Percentiles rank a stretch among this genome's conserved stretches.
phyloP scores from a whole-genome alignment of 352 stramenopile species.

The Phytophthora quininea region DNA sequence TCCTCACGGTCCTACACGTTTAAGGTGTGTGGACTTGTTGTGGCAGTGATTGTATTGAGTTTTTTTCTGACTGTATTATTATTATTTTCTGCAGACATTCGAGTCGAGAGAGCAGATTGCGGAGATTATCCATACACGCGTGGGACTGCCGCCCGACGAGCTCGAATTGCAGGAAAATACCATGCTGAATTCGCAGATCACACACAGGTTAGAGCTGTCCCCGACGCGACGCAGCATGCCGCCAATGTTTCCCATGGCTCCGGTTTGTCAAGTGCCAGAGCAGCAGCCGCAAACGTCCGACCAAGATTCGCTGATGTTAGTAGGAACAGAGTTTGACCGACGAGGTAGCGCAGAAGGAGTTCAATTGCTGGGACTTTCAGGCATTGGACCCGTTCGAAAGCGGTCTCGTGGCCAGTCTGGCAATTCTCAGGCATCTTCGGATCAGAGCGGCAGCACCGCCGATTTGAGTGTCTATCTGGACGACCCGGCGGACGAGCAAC shows the following conservation, averaged over 20 bases:
- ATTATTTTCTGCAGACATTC: constrained; percentile 44
- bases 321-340: constrained; percentile 27
- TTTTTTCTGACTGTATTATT: constrained; percentile 10
- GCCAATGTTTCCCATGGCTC: constrained; percentile 49
- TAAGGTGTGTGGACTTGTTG: constrained; percentile 36
- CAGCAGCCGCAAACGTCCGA: constrained; percentile 26
- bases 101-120: constrained; percentile 79
- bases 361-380: constrained; percentile 36
- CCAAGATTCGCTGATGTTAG: constrained; percentile 34
- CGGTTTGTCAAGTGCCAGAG: constrained; percentile 23
- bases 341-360: constrained; percentile 42
- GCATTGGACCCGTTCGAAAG: constrained; percentile 41
- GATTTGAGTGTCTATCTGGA: constrained; percentile 49
- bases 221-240: constrained; percentile 57
- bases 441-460: constrained; percentile 52
- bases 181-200: constrained; percentile 78
- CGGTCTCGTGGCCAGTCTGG: constrained; percentile 57
- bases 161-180: constrained; percentile 79
- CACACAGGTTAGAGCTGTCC: constrained; percentile 77
- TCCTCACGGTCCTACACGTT: constrained; percentile 86
- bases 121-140: constrained; percentile 54
- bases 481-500: constrained; percentile 35
- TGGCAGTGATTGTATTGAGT: background rate
- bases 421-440: constrained; percentile 59
- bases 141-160: constrained; percentile 64